Percentiles rank a stretch among this genome's conserved stretches.
These are phyloP conservation scores for Aspergillus panamensis DNA, from an alignment of 495 filamentous ascomycete species.

Conservation along the genomic window DNA sequence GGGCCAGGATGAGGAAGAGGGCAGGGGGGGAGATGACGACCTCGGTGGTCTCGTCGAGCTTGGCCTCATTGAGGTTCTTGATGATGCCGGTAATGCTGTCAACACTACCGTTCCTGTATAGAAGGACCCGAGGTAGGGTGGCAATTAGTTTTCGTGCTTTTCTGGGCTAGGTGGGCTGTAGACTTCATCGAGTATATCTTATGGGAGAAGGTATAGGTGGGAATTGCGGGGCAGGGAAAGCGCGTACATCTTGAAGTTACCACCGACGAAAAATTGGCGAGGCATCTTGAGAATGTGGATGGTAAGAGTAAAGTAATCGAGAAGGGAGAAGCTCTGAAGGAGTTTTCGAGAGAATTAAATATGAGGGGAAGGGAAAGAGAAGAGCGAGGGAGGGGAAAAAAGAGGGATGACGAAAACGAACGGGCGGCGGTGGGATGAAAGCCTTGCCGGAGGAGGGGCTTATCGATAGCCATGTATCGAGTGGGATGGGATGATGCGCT, in stretches of 20 bases:
- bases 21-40: constrained; percentile 89
- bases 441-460: constrained; percentile 17
- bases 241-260: constrained; percentile 96
- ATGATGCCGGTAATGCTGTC: constrained; percentile 84
- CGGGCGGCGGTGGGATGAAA: constrained; percentile 7
- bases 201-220: not conserved
- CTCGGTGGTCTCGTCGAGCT: constrained; percentile 55
- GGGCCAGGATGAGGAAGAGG: constrained; percentile 84
- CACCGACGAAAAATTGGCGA: constrained; percentile 98
- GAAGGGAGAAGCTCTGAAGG: constrained; percentile 6
- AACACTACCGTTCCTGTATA: constrained; percentile 81
- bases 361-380: not conserved
- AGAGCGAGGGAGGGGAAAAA: constrained; percentile 9
- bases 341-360: not conserved
- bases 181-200: not conserved
- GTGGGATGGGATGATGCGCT: constrained; percentile 9
- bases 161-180: not conserved
- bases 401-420: constrained; percentile 15
- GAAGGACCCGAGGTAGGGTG: constrained; percentile 15
- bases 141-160: constrained; percentile 11
- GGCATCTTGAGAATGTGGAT: constrained; percentile 54
- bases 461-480: constrained; percentile 29
- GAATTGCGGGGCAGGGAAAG: constrained; percentile 22
- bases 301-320: constrained; percentile 5
- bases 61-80: constrained; percentile 76